Conservation (phyloP, 176 grass and related monocot species). For the Musa acuminata region DNA sequence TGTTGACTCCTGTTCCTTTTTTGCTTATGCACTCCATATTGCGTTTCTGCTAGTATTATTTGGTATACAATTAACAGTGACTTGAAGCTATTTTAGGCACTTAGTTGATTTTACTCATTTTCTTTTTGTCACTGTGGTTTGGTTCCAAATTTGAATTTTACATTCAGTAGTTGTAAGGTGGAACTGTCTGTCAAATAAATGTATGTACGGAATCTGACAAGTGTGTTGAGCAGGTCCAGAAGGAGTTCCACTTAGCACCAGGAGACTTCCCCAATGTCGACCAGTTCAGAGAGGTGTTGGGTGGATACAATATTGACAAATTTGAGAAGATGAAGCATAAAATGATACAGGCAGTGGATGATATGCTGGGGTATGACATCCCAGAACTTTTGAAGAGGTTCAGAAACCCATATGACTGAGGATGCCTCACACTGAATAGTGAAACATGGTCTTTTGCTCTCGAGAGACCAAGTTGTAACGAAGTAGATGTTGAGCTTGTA, state of each 20-base stretch:
- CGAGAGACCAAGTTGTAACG: no score
- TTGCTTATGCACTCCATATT: no score
- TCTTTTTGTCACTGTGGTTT: not conserved
- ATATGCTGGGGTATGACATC: constrained; percentile 76
- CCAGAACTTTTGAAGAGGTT: constrained; percentile 75
- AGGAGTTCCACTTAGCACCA: constrained; percentile 52
- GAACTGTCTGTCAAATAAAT: not conserved
- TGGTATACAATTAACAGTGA: not conserved
- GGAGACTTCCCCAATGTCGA: constrained; percentile 71
- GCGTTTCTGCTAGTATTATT: no score
- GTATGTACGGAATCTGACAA: not conserved
- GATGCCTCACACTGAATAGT: not conserved
- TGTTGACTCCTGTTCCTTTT: no score
- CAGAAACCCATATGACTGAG: constrained; percentile 75
- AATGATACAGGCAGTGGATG: constrained; percentile 69
- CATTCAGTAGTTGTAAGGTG: no score
- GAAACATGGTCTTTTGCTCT: no score
- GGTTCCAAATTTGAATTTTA: no score
- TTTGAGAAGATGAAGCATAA: constrained; percentile 64
- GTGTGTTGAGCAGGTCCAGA: constrained; percentile 40
- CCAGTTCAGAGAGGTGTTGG: constrained; percentile 48
- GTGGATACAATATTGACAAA: constrained; percentile 55
- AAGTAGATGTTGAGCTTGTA: no score
- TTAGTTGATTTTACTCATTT: not conserved
- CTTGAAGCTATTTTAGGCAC: not conserved